A percentile compares a stretch with the other conserved stretches of the same genome.
Conservation (phyloP, 2,329 filamentous ascomycete genomes). For the Triangularia setosa region DNA sequence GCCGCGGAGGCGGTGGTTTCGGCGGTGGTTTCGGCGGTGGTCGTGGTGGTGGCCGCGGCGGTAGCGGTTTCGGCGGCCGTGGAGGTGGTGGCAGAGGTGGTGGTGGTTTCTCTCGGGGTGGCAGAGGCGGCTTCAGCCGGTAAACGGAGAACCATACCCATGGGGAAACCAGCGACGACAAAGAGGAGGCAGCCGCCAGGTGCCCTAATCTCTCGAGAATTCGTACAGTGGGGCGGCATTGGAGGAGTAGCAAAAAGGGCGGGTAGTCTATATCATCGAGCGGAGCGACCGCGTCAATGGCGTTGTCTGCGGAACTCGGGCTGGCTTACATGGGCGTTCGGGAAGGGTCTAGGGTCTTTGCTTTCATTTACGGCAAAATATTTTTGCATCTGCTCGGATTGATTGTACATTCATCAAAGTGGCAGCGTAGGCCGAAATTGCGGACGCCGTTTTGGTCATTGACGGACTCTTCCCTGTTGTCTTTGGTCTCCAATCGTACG, state of each 20-base stretch:
- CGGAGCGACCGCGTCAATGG: constrained; percentile 13
- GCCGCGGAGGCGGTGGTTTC: constrained; percentile 28
- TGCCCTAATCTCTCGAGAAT: background rate
- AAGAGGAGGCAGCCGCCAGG: background rate
- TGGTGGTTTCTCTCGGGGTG: constrained; percentile 32
- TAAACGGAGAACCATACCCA: background rate
- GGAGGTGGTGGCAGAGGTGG: constrained; percentile 26
- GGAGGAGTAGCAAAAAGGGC: background rate
- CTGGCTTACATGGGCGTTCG: constrained; percentile 24
- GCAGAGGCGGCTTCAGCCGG: constrained; percentile 15
- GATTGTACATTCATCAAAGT: constrained; percentile 10
- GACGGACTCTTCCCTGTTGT: background rate
- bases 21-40: constrained; percentile 30
- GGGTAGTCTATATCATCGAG: constrained; percentile 5
- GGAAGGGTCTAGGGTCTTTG: constrained; percentile 18
- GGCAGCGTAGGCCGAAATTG: constrained; percentile 7
- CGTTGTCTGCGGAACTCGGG: constrained; percentile 21
- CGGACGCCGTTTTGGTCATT: constrained; percentile 3
- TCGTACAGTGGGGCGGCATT: background rate
- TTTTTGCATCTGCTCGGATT: constrained; percentile 9
- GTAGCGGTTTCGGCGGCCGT: constrained; percentile 30
- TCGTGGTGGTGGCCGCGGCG: constrained; percentile 28
- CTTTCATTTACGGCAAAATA: constrained; percentile 12
- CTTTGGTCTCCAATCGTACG: background rate
- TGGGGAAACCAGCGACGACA: background rate